Percentiles rank a stretch among this genome's conserved stretches.
Evolutionary conservation across 306 rosid genomes (phyloP).

Genomic region (Elaeagnus macrophylla): DNA sequence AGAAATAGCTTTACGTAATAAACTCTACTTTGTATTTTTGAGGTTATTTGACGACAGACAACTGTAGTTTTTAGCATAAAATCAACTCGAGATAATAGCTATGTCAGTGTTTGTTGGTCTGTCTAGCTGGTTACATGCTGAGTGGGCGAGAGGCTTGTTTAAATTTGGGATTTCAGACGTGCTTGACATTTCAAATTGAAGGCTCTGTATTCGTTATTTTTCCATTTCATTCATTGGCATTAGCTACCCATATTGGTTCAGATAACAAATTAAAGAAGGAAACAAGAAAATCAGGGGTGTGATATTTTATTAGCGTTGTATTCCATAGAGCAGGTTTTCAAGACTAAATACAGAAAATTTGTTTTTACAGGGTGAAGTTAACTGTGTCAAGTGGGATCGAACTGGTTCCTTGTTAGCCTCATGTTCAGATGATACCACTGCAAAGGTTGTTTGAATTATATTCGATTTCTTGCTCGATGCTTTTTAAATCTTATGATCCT

Average conservation of each 20-base stretch:
- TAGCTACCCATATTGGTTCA: constrained; percentile 5
- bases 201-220: constrained; percentile 2
- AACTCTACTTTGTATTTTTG: too few species aligned
- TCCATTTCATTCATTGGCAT: constrained; percentile 2
- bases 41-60: too few species aligned
- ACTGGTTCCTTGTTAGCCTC: constrained; percentile 84
- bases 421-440: constrained; percentile 87
- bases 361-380: constrained; percentile 74
- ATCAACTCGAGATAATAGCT: too few species aligned
- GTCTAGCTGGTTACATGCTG: neutral
- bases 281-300: constrained; percentile 14
- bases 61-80: too few species aligned
- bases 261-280: too few species aligned
- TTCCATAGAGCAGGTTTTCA: neutral
- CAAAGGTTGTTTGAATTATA: constrained; percentile 46
- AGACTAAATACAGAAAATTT: constrained; percentile 18
- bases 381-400: constrained; percentile 99
- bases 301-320: neutral
- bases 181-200: neutral
- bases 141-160: neutral
- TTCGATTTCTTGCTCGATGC: neutral
- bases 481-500: neutral
- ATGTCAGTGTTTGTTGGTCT: neutral
- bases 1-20: too few species aligned
- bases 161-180: neutral